Evolutionary conservation across 2,329 filamentous ascomycete species (phyloP), one percentile per base, ranked within the genome.

Genomic region (Daldinia sp.): DNA sequence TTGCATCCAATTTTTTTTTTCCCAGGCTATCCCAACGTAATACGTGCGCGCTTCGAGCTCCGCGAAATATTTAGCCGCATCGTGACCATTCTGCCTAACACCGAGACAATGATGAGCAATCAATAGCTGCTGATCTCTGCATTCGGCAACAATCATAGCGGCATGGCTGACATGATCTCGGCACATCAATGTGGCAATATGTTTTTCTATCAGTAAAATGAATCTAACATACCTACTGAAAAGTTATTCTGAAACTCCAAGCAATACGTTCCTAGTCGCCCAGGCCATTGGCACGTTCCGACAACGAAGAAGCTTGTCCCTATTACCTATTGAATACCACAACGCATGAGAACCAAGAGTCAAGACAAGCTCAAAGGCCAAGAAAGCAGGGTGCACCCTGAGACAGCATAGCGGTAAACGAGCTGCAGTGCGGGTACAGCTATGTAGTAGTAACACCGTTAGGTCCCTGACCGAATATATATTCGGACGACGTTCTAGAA

Each of bases 61-160:
- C 50, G 55, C 44, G 33, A 13, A 55, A 68, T 67, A 70, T 70
- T 70, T 70, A 70, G 68, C 68, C 68, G 59, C 55, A 68, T 61
- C 53, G 51, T 58, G 58, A 67, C 26, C 51, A 64, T 67, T 64
- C 20, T 67, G 64, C 64, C 67, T 65, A 50, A 51, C 64, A 62
- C 33, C 44, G 54, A 46, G 44, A 56, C 50, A 23, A 20, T 54
- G 3, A 41, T 51, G 57, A 41, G n/a, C n/a, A 42, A 35, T 55
- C 56, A 35, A 46, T 60, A 26, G 18, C 15, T 33, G 56, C 57
- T 46, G 65, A 68, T 70, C 68, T 68, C 68, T 65, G 23, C 56
- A 50, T 60, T 56, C 58, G 64, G 65, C n/a, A 69, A 57, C 44
- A 35, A 23, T 42, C 23, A 55, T 41, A 28, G 20, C 48, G 26